These are phyloP conservation scores for Halophytophthora polymorphica DNA, from an alignment of 352 stramenopile species.

Conservation along the genomic window DNA sequence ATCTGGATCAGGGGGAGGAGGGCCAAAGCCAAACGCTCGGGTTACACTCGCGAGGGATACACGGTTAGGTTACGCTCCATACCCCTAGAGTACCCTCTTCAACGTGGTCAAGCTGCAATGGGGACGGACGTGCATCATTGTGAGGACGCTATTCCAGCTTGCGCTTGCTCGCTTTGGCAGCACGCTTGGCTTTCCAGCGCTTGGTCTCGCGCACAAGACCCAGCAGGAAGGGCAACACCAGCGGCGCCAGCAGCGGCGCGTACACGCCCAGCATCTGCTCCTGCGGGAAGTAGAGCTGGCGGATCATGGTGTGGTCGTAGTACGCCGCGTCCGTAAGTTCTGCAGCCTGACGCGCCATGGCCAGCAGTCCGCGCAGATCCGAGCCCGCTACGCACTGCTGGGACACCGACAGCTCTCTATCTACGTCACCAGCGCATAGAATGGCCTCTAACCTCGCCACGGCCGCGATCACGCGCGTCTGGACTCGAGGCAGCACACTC, in stretches of 20 bases:
- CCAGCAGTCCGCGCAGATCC: conserved; percentile 27
- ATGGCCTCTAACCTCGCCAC: conserved; percentile 53
- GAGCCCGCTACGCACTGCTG: conserved; percentile 20
- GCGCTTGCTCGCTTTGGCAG: conserved; percentile 23
- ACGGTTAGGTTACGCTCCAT: too few relatives aligned
- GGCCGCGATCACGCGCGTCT: conserved; percentile 48
- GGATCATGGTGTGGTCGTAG: conserved; percentile 73
- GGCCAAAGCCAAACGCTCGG: too few relatives aligned
- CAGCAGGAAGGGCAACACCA: conserved; percentile 60
- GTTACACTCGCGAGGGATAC: too few relatives aligned
- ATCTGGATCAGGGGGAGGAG: too few relatives aligned
- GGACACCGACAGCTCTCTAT: not conserved
- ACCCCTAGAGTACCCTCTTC: too few relatives aligned
- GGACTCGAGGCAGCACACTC: conserved; percentile 63
- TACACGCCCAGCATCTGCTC: conserved; percentile 69
- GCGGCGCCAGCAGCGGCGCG: conserved; percentile 51
- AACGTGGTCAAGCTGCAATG: too few relatives aligned
- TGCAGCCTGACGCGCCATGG: conserved; percentile 41
- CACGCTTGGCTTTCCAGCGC: conserved; percentile 42
- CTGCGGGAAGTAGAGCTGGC: conserved; percentile 68
- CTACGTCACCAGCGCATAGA: conserved; percentile 23
- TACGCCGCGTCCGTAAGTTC: conserved; percentile 53
- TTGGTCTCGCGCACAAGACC: conserved; percentile 50
- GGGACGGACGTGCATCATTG: too few relatives aligned
- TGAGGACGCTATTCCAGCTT: conserved; percentile 1